Conservation (phyloP, 2,329 filamentous ascomycete genomes). For the Beauveria bassiana region DNA sequence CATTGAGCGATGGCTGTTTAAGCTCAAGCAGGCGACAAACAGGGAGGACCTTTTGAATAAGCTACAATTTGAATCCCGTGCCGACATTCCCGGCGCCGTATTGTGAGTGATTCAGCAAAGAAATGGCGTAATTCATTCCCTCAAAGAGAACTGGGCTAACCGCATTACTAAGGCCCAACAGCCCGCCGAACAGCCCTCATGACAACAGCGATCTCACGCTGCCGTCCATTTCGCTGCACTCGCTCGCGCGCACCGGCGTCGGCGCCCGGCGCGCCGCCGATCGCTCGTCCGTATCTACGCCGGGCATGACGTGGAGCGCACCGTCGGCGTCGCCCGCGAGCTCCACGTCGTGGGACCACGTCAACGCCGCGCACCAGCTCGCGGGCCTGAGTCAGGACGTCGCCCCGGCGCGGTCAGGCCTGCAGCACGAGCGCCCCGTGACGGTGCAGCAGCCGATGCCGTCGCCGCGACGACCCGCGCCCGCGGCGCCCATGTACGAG, state of each 20-base stretch:
- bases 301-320: conserved; percentile 15
- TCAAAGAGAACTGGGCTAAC: neutral
- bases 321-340: conserved; percentile 16
- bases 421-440: conserved; percentile 31
- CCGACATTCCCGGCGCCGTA: conserved; percentile 16
- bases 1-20: conserved; percentile 31
- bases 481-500: conserved; percentile 24
- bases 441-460: conserved; percentile 17
- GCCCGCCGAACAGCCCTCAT: conserved; percentile 14
- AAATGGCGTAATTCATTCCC: neutral
- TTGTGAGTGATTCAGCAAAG: conserved; percentile 16
- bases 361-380: conserved; percentile 21
- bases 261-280: conserved; percentile 9
- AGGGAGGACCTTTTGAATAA: conserved; percentile 11
- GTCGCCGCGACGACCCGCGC: conserved; percentile 16
- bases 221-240: conserved; percentile 18
- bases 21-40: conserved; percentile 25
- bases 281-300: neutral
- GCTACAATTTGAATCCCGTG: conserved; percentile 17
- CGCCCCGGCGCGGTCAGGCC: conserved; percentile 21
- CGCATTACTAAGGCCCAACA: conserved; percentile 8
- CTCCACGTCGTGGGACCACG: conserved; percentile 20
- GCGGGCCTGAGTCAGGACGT: conserved; percentile 18
- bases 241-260: conserved; percentile 16
- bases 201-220: conserved; percentile 16